phyloP scores from a whole-genome alignment of 2,329 filamentous ascomycete species.

The Talaromyces piceae region DNA sequence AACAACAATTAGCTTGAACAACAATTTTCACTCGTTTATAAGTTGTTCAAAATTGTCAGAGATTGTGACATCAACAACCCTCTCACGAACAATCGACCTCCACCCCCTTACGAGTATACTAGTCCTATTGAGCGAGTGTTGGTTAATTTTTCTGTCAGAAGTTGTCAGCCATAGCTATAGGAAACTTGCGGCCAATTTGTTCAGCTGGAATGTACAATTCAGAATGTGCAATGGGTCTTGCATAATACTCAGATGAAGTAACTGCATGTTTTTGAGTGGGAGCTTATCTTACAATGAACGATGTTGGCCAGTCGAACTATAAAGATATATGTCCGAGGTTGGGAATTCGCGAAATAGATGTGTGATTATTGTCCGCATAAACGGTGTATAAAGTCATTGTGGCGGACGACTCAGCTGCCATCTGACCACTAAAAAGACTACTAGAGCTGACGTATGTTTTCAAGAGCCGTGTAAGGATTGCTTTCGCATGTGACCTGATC shows the following conservation, averaged over 20 bases:
- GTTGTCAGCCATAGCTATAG: constrained; percentile 16
- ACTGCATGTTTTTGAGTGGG: too few relatives aligned
- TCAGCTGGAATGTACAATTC: constrained; percentile 15
- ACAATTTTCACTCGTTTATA: constrained; percentile 14
- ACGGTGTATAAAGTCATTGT: constrained; percentile 31
- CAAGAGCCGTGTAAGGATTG: constrained; percentile 5
- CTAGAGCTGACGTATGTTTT: constrained; percentile 1
- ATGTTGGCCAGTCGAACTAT: constrained; percentile 20
- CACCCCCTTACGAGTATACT: constrained; percentile 16
- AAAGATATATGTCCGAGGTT: too few relatives aligned
- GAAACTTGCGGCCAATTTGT: constrained; percentile 17
- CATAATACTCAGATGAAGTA: constrained; percentile 17
- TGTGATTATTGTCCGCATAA: constrained; percentile 32
- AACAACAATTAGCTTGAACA: too few relatives aligned
- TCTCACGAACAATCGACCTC: constrained; percentile 18
- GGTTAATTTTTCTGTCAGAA: constrained; percentile 9
- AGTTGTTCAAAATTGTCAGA: constrained; percentile 3
- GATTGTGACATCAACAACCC: constrained; percentile 17
- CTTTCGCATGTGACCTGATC: constrained; percentile 24
- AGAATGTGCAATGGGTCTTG: constrained; percentile 16
- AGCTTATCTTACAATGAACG: too few relatives aligned
- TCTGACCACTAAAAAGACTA: constrained; percentile 19
- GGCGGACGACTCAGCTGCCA: constrained; percentile 22
- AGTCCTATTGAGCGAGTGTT: constrained; percentile 10
- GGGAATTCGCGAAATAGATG: constrained; percentile 13